Conservation (phyloP, 768 basidiomycete species). For the Suillus occidentalis region DNA sequence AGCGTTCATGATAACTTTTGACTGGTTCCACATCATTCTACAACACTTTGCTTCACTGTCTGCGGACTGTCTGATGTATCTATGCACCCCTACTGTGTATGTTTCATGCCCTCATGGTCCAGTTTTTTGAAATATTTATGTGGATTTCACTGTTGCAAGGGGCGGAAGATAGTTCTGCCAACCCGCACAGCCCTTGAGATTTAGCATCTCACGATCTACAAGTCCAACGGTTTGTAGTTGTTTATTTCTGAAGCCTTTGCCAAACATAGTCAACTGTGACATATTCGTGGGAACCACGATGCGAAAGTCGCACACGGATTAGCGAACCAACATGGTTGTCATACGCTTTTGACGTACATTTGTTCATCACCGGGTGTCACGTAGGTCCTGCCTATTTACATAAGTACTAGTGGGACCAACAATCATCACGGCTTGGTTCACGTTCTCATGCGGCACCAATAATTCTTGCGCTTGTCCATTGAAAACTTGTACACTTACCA, state of each 20-base stretch:
- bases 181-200: background rate
- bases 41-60: slow-evolving; percentile 7
- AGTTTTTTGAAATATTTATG: background rate
- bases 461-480: background rate
- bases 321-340: background rate
- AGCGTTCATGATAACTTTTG: background rate
- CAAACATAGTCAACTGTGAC: slow-evolving; percentile 10
- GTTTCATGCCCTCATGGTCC: slow-evolving; percentile 9
- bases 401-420: background rate
- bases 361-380: too few species aligned
- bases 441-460: background rate
- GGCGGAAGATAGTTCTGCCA: background rate
- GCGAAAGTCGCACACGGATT: background rate
- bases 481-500: too few species aligned
- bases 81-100: slow-evolving; percentile 23
- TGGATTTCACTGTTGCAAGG: background rate
- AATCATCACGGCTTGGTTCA: too few species aligned
- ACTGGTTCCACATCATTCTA: background rate
- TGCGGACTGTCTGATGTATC: slow-evolving; percentile 29
- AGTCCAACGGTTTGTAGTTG: background rate
- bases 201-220: background rate
- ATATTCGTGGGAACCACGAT: background rate
- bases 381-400: background rate
- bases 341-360: background rate
- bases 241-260: slow-evolving; percentile 19